These are phyloP conservation scores for Amanita polypyramis DNA, from an alignment of 768 basidiomycete genomes.

Conservation along the genomic window DNA sequence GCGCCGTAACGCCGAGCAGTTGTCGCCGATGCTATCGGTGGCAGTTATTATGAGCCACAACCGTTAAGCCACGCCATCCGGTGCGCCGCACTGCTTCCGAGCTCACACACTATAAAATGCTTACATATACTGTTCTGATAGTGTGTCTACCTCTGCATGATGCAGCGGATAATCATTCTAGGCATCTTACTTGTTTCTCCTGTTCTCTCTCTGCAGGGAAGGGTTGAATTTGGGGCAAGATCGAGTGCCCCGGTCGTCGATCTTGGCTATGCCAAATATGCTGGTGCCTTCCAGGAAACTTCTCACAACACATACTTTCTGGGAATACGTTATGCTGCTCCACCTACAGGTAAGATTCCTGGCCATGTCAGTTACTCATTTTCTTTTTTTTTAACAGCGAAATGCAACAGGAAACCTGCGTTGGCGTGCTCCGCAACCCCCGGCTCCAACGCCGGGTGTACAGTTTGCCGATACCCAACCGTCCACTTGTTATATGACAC, in stretches of 20 bases:
- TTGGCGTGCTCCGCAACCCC: slow-evolving; percentile 23
- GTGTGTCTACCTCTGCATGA: too few relatives aligned
- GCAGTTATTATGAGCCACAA: too few relatives aligned
- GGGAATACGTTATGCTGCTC: slow-evolving; percentile 38
- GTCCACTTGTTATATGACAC: slow-evolving; percentile 20
- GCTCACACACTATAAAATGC: too few relatives aligned
- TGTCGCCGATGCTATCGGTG: too few relatives aligned
- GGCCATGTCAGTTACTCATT: background rate
- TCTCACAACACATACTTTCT: slow-evolving; percentile 27
- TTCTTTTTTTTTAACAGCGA: background rate
- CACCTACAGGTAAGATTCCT: slow-evolving; percentile 28
- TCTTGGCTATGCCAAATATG: slow-evolving; percentile 35
- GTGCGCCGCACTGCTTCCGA: too few relatives aligned
- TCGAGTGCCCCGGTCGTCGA: slow-evolving; percentile 20
- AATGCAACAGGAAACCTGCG: slow-evolving; percentile 19
- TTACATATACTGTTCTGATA: too few relatives aligned
- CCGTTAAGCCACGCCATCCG: too few relatives aligned
- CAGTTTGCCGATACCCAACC: slow-evolving; percentile 23
- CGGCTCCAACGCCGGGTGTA: slow-evolving; percentile 16
- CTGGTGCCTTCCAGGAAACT: slow-evolving; percentile 24
- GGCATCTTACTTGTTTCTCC: background rate
- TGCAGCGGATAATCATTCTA: too few relatives aligned
- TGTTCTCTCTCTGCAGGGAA: background rate
- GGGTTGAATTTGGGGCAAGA: background rate
- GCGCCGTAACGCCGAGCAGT: too few relatives aligned